phyloP scores from a whole-genome alignment of 768 basidiomycete genomes.

The Crucibulum laeve region DNA sequence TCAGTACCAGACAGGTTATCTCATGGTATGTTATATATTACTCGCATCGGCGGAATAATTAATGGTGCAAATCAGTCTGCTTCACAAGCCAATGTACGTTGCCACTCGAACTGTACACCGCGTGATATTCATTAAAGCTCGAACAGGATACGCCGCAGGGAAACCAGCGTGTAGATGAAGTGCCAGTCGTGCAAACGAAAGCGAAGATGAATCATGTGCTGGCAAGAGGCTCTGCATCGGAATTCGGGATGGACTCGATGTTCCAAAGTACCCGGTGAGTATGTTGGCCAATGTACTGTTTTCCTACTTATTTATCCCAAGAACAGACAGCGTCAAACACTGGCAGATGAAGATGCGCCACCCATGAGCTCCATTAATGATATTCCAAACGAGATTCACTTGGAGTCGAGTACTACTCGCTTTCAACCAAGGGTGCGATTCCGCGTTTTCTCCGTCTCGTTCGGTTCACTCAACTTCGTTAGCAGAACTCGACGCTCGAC shows the following conservation, averaged over 20 bases:
- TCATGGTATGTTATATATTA: slow-evolving; percentile 52
- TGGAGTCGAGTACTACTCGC: slow-evolving; percentile 33
- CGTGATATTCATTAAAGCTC: neutral
- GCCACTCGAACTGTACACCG: neutral
- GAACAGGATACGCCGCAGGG: slow-evolving; percentile 44
- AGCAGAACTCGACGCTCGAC: slow-evolving; percentile 36
- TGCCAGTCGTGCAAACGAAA: slow-evolving; percentile 73
- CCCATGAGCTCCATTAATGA: slow-evolving; percentile 74
- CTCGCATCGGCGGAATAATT: neutral
- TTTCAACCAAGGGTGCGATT: slow-evolving; percentile 42
- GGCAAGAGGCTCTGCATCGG: slow-evolving; percentile 57
- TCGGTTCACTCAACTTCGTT: slow-evolving; percentile 3
- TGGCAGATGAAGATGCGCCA: slow-evolving; percentile 78
- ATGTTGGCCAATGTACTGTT: slow-evolving; percentile 6
- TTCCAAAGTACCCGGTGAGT: slow-evolving; percentile 66
- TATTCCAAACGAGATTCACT: slow-evolving; percentile 55
- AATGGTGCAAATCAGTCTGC: slow-evolving; percentile 34
- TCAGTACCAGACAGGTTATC: slow-evolving; percentile 78
- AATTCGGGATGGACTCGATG: slow-evolving; percentile 85
- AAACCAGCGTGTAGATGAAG: slow-evolving; percentile 65
- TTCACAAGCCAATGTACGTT: slow-evolving; percentile 54
- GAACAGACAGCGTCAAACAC: slow-evolving; percentile 51
- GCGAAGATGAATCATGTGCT: slow-evolving; percentile 74
- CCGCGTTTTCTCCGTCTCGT: slow-evolving; percentile 2
- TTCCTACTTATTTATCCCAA: slow-evolving; percentile 1